phyloP scores from a whole-genome alignment of 1,284 basidiomycete species.

The Pyrrhoderma lamaoense region DNA sequence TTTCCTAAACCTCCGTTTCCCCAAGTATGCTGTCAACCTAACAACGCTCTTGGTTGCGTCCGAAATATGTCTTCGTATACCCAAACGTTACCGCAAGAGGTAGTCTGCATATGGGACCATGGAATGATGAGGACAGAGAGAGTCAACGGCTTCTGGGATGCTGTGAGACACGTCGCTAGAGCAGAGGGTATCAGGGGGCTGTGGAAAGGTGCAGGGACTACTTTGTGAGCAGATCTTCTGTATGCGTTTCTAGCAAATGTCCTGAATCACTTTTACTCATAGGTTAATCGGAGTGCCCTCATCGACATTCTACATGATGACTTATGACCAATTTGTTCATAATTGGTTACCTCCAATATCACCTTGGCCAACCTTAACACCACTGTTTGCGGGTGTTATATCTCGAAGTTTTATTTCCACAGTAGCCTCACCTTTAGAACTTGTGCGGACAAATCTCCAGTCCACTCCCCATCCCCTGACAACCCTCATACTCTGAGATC shows the following conservation, averaged over 20 bases:
- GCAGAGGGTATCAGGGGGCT: conserved; percentile 74
- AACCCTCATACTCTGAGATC: conserved; percentile 70
- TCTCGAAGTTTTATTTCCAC: conserved; percentile 80
- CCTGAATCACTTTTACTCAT: conserved; percentile 21
- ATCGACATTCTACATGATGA: conserved; percentile 92
- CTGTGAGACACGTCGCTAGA: conserved; percentile 67
- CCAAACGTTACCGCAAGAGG: conserved; percentile 44
- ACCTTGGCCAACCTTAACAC: conserved; percentile 52
- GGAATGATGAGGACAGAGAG: conserved; percentile 63
- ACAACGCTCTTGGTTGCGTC: conserved; percentile 46
- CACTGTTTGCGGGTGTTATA: conserved; percentile 76
- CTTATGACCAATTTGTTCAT: conserved; percentile 85
- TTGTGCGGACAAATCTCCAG: conserved; percentile 91
- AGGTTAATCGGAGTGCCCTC: conserved; percentile 91
- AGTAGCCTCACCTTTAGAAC: conserved; percentile 84
- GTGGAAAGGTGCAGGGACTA: conserved; percentile 88
- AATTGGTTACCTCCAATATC: conserved; percentile 51
- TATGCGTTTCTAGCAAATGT: neutral
- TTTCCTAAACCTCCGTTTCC: conserved; percentile 40
- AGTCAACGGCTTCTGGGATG: conserved; percentile 76
- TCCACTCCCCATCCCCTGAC: conserved; percentile 66
- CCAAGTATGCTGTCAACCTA: conserved; percentile 64
- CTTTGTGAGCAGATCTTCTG: conserved; percentile 52
- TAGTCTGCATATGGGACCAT: conserved; percentile 72
- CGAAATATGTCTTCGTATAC: conserved; percentile 70